Conservation (phyloP, 768 basidiomycete species). For the Guyanaporus albipodus region DNA sequence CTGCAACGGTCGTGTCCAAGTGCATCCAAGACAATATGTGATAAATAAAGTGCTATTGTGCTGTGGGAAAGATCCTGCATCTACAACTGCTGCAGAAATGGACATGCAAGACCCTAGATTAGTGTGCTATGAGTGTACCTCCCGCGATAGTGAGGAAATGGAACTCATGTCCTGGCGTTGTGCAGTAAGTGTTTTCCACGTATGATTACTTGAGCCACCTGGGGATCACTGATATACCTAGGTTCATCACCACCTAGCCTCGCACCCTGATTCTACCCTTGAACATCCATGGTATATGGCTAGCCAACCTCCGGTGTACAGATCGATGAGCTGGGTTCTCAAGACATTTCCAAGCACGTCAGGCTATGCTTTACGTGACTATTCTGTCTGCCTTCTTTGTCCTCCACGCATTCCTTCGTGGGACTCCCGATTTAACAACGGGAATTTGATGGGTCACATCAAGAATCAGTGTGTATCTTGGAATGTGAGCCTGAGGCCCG, state of each 20-base stretch:
- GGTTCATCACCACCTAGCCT: slow-evolving; percentile 17
- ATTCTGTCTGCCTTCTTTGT: slow-evolving; percentile 24
- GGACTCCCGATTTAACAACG: slow-evolving; percentile 17
- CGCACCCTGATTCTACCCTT: slow-evolving; percentile 11
- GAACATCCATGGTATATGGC: slow-evolving; percentile 10
- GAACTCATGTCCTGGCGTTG: slow-evolving; percentile 23
- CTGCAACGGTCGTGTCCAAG: slow-evolving; percentile 16
- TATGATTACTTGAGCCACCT: background rate
- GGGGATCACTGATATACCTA: slow-evolving; percentile 5
- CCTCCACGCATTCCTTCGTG: slow-evolving; percentile 28
- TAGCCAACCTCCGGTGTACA: background rate
- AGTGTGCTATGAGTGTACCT: slow-evolving; percentile 16
- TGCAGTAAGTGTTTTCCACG: slow-evolving; percentile 16
- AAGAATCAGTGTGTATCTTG: slow-evolving; percentile 14
- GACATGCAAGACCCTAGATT: slow-evolving; percentile 19
- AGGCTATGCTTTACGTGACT: slow-evolving; percentile 8
- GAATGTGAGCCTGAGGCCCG: background rate
- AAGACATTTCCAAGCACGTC: background rate
- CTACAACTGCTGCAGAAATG: slow-evolving; percentile 25
- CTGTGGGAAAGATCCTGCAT: slow-evolving; percentile 24
- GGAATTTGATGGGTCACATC: slow-evolving; percentile 18
- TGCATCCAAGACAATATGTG: slow-evolving; percentile 16
- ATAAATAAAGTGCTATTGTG: slow-evolving; percentile 14
- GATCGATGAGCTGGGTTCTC: background rate
- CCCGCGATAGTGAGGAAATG: slow-evolving; percentile 2